Evolutionary conservation across 2,329 filamentous ascomycete species (phyloP).

Genomic region (Penicillium sp.): DNA sequence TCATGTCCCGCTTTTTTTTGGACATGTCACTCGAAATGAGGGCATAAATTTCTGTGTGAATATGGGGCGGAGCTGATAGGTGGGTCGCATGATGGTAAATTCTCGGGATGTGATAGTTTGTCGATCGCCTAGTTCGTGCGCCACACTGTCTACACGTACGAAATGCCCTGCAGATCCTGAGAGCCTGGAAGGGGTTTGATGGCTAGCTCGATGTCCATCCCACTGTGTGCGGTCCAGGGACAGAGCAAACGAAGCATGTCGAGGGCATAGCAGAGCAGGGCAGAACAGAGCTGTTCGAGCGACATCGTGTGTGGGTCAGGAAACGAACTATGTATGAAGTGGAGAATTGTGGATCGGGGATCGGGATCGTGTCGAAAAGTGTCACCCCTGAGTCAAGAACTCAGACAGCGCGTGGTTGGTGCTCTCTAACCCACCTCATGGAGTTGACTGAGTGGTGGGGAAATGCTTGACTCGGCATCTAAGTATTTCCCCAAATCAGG

Average conservation of each 20-base stretch:
- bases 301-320: not conserved
- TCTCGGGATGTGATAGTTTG: constrained; percentile 14
- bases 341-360: constrained; percentile 11
- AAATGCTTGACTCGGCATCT: not conserved
- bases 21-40: constrained; percentile 27
- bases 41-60: constrained; percentile 2
- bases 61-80: constrained; percentile 14
- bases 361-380: not conserved
- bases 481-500: not conserved
- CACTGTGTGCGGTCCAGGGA: not conserved
- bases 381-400: constrained; percentile 11
- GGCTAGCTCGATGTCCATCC: not conserved
- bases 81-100: constrained; percentile 12
- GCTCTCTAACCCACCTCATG: not conserved
- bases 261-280: not conserved
- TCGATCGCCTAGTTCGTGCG: constrained; percentile 20
- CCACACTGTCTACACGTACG: constrained; percentile 3
- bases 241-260: not conserved
- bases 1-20: constrained; percentile 16
- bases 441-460: not conserved
- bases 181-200: not conserved
- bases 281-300: no score
- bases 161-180: not conserved
- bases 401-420: constrained; percentile 2
- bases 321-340: constrained; percentile 14